Evolutionary conservation across 352 stramenopile species (phyloP).

Genomic region (Globisporangium solare): DNA sequence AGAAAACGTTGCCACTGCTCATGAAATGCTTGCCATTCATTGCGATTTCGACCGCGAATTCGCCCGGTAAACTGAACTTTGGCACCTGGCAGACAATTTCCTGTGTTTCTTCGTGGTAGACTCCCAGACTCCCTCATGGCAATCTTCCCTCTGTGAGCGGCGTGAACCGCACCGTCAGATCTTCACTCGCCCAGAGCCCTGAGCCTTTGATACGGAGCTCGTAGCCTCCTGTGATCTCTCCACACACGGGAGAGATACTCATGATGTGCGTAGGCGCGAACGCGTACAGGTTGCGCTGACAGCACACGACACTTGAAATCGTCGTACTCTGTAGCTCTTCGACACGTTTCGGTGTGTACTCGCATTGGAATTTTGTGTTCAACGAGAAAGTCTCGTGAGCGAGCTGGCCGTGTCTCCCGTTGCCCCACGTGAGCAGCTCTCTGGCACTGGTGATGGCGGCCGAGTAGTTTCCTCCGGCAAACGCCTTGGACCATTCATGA

Average conservation of each 20-base stretch:
- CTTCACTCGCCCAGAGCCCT: conserved; percentile 75
- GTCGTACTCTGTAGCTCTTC: conserved; percentile 27
- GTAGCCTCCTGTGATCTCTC: conserved; percentile 51
- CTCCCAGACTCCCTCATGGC: conserved; percentile 38
- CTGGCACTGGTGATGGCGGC: conserved; percentile 32
- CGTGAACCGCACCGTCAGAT: conserved; percentile 76
- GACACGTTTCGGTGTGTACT: conserved; percentile 35
- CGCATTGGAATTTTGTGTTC: conserved; percentile 5
- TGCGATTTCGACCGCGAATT: conserved; percentile 67
- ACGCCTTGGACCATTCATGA: conserved; percentile 40
- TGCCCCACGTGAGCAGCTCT: conserved; percentile 59
- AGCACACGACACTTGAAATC: conserved; percentile 46
- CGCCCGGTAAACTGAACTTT: conserved; percentile 51
- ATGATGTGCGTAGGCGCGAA: conserved; percentile 61
- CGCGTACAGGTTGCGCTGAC: conserved; percentile 37
- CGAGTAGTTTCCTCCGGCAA: conserved; percentile 60
- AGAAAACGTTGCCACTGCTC: conserved; percentile 46
- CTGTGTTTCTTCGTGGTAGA: conserved; percentile 27
- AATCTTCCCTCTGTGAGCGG: conserved; percentile 52
- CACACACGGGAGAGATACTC: conserved; percentile 36
- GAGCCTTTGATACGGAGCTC: conserved; percentile 56
- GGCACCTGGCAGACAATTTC: conserved; percentile 66
- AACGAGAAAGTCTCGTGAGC: conserved; percentile 22
- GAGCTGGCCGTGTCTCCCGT: conserved; percentile 43
- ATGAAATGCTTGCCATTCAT: conserved; percentile 84